Percentiles rank a stretch among this genome's conserved stretches.
These are phyloP conservation scores for Sporothrix pallida DNA, from an alignment of 2,329 filamentous ascomycete genomes.

Conservation along the genomic window DNA sequence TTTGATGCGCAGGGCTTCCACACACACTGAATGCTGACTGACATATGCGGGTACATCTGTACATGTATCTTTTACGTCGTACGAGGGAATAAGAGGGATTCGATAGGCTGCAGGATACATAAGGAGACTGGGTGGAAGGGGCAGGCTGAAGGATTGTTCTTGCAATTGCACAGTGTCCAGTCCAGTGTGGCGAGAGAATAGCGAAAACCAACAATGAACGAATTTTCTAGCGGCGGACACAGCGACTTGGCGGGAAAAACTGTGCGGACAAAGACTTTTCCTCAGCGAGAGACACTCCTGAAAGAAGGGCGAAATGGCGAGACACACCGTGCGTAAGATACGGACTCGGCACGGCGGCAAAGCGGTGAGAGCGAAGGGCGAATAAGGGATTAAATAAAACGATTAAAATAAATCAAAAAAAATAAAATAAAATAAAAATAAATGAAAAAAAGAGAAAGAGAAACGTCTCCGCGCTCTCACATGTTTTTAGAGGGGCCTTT, in stretches of 20 bases:
- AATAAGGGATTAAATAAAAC: not conserved
- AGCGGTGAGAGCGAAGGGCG: slow-evolving; percentile 9
- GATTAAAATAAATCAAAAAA: not conserved
- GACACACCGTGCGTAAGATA: slow-evolving; percentile 10
- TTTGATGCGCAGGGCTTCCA: slow-evolving; percentile 17
- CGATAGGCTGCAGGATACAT: slow-evolving; percentile 6
- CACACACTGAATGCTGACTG: slow-evolving; percentile 4
- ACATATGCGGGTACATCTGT: too few relatives aligned
- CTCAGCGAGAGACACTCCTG: not conserved
- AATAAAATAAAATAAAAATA: too few relatives aligned
- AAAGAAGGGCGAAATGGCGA: not conserved
- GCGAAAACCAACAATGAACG: slow-evolving; percentile 11
- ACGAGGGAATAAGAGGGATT: not conserved
- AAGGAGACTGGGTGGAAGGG: not conserved
- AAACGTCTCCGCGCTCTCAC: not conserved
- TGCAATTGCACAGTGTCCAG: slow-evolving; percentile 4
- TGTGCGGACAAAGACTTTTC: not conserved
- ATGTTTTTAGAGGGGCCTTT: not conserved
- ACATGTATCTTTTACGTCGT: too few relatives aligned
- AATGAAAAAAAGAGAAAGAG: not conserved
- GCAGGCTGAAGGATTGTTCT: not conserved
- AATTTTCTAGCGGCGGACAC: slow-evolving; percentile 20
- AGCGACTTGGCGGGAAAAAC: not conserved
- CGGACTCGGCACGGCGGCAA: not conserved
- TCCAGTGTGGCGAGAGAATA: slow-evolving; percentile 15